Evolutionary conservation across 2,329 filamentous ascomycete genomes (phyloP), one percentile per base, ranked within the genome.

Genomic region (Aspergillus sp.): DNA sequence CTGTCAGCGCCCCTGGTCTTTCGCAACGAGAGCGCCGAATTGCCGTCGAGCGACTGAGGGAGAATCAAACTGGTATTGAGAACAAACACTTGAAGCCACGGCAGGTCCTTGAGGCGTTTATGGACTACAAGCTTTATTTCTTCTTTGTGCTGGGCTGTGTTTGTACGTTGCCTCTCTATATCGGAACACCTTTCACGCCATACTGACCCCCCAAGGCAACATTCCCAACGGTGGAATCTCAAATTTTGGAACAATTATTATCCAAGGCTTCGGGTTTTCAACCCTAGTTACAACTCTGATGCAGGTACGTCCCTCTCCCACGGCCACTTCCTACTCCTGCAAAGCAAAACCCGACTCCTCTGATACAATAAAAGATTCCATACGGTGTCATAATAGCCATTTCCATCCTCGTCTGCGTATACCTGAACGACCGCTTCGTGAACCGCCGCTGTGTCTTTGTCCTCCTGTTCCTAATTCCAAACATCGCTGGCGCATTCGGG

Each of bases 31-130:
- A 87, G 62, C 81, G 79, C 48, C 76, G 79, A n/a, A 75, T 85
- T 52, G 82, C 82, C 40, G 80, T 86, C 19, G 79, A 82, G 40
- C 77, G 84, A 23, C 68, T 86, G 51, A 74, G 81, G 2, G 77
- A 78, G 33, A 85, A 86, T 61, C 83, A 86, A 64, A 86, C 84
- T 0, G 84, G 84, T 6, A 77, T 85, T 3, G 83, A 86, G 66
- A 84, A 86, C 62, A 81, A 82, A 61, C 69, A 73, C 61, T 69
- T 86, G 57, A 85, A 85, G 64, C 79, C 77, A 56, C 75, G 78
- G 17, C 84, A 87, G 65, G 76, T 85, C 48, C 65, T 72, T 12
- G 85, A 87, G 62, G 83, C 83, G 0, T 82, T 85, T 48, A 67
- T 73, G 41, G 85, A 87, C 65, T 80, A 82, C 63, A 86, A 86